Evolutionary conservation across 495 filamentous ascomycete species (phyloP).

Genomic region (Patellaria atrata): DNA sequence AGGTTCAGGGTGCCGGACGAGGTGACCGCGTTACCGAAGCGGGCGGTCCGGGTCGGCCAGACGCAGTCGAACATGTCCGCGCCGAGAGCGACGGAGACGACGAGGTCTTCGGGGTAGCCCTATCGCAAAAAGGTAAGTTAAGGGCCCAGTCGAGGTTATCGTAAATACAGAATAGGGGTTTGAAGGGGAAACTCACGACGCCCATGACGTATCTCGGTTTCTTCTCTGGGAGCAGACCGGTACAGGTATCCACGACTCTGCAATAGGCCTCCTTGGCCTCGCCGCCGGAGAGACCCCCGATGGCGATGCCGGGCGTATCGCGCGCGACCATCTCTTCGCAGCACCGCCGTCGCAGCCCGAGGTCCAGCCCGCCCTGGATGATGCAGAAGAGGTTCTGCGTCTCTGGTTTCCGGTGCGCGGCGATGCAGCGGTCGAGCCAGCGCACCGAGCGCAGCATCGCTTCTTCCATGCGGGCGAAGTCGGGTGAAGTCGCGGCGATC

Average conservation of each 20-base stretch:
- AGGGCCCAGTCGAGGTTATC: no score
- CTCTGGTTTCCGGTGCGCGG: conserved; percentile 71
- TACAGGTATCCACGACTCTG: conserved; percentile 65
- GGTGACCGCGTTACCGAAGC: conserved; percentile 89
- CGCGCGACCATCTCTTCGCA: conserved; percentile 79
- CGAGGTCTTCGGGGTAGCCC: conserved; percentile 88
- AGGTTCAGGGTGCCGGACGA: conserved; percentile 69
- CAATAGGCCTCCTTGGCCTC: conserved; percentile 53
- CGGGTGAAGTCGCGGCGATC: conserved; percentile 85
- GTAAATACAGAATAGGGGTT: neutral
- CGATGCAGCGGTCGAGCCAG: conserved; percentile 96
- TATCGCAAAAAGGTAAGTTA: no score
- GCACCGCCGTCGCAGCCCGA: conserved; percentile 76
- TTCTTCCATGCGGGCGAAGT: conserved; percentile 70
- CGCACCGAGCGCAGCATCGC: conserved; percentile 93
- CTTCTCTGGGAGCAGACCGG: conserved; percentile 64
- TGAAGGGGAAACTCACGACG: conserved; percentile 41
- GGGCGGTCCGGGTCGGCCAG: conserved; percentile 91
- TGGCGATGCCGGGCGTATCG: conserved; percentile 90
- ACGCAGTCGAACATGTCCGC: conserved; percentile 99
- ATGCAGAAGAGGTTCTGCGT: conserved; percentile 96
- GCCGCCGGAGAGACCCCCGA: conserved; percentile 85
- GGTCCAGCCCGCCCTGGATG: conserved; percentile 87
- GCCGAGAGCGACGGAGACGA: conserved; percentile 81
- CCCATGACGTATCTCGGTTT: conserved; percentile 99